Conservation (phyloP, 345 rosid species). For the Lepidium sativum region DNA sequence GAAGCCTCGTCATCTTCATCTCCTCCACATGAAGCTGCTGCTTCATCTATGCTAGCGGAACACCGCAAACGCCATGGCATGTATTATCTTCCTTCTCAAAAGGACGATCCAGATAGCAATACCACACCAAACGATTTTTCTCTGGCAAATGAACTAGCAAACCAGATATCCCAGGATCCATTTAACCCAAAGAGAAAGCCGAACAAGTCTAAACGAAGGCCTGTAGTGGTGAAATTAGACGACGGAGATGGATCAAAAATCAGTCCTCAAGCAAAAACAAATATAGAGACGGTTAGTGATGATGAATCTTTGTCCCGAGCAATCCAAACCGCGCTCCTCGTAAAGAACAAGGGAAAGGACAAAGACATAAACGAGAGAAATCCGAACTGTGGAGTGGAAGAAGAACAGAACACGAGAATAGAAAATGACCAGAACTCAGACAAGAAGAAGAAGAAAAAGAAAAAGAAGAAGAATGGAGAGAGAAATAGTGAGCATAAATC, state of each 20-base stretch:
- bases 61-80: slow-evolving; percentile 83
- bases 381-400: neutral
- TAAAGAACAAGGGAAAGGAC: slow-evolving; percentile 20
- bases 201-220: slow-evolving; percentile 58
- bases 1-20: slow-evolving; percentile 33
- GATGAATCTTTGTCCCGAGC: slow-evolving; percentile 49
- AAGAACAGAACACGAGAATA: neutral
- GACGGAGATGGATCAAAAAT: slow-evolving; percentile 40
- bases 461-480: slow-evolving; percentile 38
- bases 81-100: slow-evolving; percentile 62
- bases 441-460: slow-evolving; percentile 54
- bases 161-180: slow-evolving; percentile 45
- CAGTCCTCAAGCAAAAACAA: slow-evolving; percentile 16
- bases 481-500: slow-evolving; percentile 42
- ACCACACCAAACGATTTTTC: slow-evolving; percentile 41
- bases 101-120: slow-evolving; percentile 20
- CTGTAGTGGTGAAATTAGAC: slow-evolving; percentile 81
- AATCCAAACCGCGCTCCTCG: slow-evolving; percentile 54
- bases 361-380: neutral
- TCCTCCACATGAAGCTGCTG: slow-evolving; percentile 32
- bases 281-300: slow-evolving; percentile 15
- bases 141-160: slow-evolving; percentile 38
- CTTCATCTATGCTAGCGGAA: slow-evolving; percentile 55
- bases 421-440: slow-evolving; percentile 7
- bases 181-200: slow-evolving; percentile 42